Evolutionary conservation across 2,329 filamentous ascomycete genomes (phyloP).

Genomic region (Claviceps lovelessii): DNA sequence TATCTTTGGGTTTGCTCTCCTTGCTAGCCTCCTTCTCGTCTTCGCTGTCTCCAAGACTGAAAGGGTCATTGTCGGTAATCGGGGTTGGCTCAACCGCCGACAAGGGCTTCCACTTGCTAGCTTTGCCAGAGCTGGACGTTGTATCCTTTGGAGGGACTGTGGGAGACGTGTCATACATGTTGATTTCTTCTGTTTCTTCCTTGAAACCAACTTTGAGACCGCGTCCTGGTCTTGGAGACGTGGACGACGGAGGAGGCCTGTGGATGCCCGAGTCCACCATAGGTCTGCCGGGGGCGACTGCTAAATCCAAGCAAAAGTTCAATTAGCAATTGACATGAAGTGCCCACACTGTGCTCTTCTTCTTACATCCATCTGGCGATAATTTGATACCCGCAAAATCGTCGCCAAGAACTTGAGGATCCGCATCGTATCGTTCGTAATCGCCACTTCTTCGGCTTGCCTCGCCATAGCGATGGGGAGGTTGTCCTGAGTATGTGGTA

Average conservation of each 20-base stretch:
- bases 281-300: slow-evolving; percentile 12
- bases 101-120: slow-evolving; percentile 95
- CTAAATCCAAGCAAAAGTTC: slow-evolving; percentile 2
- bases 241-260: slow-evolving; percentile 46
- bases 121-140: slow-evolving; percentile 39
- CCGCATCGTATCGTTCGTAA: slow-evolving; percentile 84
- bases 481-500: slow-evolving; percentile 16
- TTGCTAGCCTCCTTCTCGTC: slow-evolving; percentile 56
- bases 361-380: slow-evolving; percentile 46
- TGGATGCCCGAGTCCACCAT: slow-evolving; percentile 66
- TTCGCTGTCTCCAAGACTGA: slow-evolving; percentile 89
- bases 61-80: slow-evolving; percentile 83
- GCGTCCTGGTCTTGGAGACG: slow-evolving; percentile 34
- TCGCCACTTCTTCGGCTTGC: slow-evolving; percentile 62
- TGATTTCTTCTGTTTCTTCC: slow-evolving; percentile 62
- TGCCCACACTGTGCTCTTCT: not conserved
- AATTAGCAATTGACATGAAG: not conserved
- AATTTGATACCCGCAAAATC: slow-evolving; percentile 67
- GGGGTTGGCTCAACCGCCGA: slow-evolving; percentile 69
- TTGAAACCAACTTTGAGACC: slow-evolving; percentile 43
- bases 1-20: slow-evolving; percentile 34
- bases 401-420: slow-evolving; percentile 77
- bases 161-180: slow-evolving; percentile 54
- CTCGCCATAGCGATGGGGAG: slow-evolving; percentile 42
- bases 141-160: slow-evolving; percentile 38